Percentiles rank a stretch among this genome's conserved stretches.
Evolutionary conservation across 164 flowering plant species (phyloP).

Genomic region (Platanus orientalis): DNA sequence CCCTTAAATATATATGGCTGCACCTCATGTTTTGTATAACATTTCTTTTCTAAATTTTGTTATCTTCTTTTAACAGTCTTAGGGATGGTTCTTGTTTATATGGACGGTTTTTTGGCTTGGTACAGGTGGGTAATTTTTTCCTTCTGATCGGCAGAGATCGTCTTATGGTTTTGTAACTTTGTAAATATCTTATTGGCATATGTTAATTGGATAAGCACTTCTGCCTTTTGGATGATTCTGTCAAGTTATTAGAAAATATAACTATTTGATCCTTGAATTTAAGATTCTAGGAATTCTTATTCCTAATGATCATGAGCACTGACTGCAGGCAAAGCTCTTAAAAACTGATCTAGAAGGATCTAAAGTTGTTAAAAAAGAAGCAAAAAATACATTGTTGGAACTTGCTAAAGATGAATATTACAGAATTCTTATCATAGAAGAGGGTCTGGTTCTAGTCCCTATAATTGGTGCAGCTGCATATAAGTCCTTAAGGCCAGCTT

Average conservation of each 20-base stretch:
- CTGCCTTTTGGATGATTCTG: neutral
- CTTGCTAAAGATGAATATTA: conserved; percentile 69
- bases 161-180: neutral
- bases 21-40: too few relatives aligned
- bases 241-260: neutral
- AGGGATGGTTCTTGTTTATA: too few relatives aligned
- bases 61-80: too few relatives aligned
- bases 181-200: neutral
- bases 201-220: neutral
- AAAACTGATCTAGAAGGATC: conserved; percentile 37
- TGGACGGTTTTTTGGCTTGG: too few relatives aligned
- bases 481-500: conserved; percentile 51
- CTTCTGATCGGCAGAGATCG: too few relatives aligned
- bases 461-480: conserved; percentile 70
- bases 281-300: neutral
- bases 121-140: too few relatives aligned
- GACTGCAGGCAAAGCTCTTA: conserved; percentile 64
- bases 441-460: conserved; percentile 78
- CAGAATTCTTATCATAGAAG: conserved; percentile 73
- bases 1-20: too few relatives aligned
- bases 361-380: conserved; percentile 55
- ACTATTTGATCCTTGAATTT: neutral
- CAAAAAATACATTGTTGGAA: conserved; percentile 65
- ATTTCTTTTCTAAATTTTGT: too few relatives aligned
- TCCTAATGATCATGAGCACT: conserved; percentile 11